Evolutionary conservation across 805 yeast genomes (phyloP), one percentile per base, ranked within the genome.

Genomic region (Hanseniaspora clermontiae): DNA sequence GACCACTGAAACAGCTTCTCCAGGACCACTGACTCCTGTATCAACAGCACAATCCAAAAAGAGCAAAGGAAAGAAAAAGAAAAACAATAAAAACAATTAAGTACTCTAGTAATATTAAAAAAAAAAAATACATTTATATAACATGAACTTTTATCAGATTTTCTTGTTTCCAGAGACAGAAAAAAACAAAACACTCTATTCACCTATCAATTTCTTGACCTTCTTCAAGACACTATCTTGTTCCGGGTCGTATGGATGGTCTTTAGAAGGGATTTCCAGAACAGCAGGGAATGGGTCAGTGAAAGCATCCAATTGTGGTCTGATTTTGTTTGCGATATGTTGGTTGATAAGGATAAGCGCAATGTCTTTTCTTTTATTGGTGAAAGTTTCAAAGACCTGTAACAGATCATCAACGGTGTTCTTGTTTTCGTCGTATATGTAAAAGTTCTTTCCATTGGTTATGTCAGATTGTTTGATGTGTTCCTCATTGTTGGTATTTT

Each of bases 231-330:
- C 89, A 20, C 95, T 84, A 71, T 93, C 98, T 80, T 91, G 93
- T 69, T 91, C 97, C 20, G 98, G 98, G 69, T 93, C 95, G 69
- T 93, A 93, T 24, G 98, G 97, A 69, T 93, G 97, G 67, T 93
- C 98, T 74, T 93, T 93, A 15, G 97, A 88, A 31, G 98, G 98
- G 60, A 93, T 93, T 72, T 93, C 98, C 66, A 93, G 76, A 49
- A 93, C 81, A 2, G 98, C 97, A 9, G 98, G 98, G 71, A 93
- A 93, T 11, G 98, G 95, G 61, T 82, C 80, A 17, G 95, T 81
- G 72, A 78, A 93, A 49, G 79, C 76, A 65, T 93, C 98, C 48
- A 93, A 88, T 61, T 78, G 77, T 61, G 77, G 76, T 70, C 98
- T 78, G 57, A 93, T 91, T 63, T 81, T 77, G 65, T 93, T 97